phyloP scores from a whole-genome alignment of 495 filamentous ascomycete genomes.

The Penicillium odoratum region DNA sequence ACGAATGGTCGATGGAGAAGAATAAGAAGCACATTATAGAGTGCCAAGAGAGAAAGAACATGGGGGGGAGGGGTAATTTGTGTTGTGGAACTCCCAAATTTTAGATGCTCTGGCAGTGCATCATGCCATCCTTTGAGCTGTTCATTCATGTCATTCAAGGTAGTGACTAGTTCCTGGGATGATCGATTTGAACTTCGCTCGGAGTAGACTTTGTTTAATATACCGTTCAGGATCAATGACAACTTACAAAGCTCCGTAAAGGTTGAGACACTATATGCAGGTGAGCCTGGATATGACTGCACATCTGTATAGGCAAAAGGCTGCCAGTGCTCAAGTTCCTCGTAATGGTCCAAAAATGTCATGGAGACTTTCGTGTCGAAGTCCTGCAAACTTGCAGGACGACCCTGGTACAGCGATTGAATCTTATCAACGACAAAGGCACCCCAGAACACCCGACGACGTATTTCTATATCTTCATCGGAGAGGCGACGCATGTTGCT shows the following conservation, averaged over 20 bases:
- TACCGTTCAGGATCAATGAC: constrained; percentile 27
- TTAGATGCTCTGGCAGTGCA: constrained; percentile 21
- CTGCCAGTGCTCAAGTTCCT: constrained; percentile 37
- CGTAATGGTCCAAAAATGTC: constrained; percentile 32
- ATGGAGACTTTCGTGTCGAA: constrained; percentile 29
- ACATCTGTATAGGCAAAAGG: constrained; percentile 22
- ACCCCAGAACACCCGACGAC: constrained; percentile 44
- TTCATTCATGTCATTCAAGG: constrained; percentile 16
- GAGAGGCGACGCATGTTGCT: constrained; percentile 19
- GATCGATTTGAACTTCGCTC: constrained; percentile 24
- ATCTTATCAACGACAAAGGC: constrained; percentile 42
- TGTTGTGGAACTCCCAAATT: constrained; percentile 13
- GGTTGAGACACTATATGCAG: constrained; percentile 27
- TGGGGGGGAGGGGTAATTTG: constrained; percentile 15
- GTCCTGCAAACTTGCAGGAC: constrained; percentile 28
- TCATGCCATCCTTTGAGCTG: constrained; percentile 22
- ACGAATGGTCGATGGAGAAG: constrained; percentile 32
- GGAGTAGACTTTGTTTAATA: constrained; percentile 30
- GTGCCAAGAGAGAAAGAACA: constrained; percentile 22
- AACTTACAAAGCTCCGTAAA: constrained; percentile 30
- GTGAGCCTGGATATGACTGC: constrained; percentile 16
- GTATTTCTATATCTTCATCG: constrained; percentile 40
- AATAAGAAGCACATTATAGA: constrained; percentile 26
- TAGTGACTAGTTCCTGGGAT: constrained; percentile 18
- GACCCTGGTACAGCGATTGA: constrained; percentile 38